These are phyloP conservation scores for Didymella lethalis DNA, from an alignment of 2,329 filamentous ascomycete genomes.

Conservation along the genomic window DNA sequence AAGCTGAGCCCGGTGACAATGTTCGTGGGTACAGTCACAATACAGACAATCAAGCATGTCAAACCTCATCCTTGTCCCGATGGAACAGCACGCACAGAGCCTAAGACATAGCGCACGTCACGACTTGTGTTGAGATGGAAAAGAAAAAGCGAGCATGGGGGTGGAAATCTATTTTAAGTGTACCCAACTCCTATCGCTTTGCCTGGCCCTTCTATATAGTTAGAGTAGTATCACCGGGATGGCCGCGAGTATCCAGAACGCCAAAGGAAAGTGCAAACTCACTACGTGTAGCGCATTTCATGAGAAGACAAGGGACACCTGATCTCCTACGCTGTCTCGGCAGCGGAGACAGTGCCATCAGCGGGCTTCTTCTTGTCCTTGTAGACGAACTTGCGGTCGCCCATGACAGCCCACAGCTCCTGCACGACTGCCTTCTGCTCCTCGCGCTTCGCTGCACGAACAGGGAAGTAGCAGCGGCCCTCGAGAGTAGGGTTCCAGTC, in stretches of 20 bases:
- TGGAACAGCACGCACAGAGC: not conserved
- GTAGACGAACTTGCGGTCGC: constrained; percentile 43
- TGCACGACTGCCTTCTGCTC: constrained; percentile 46
- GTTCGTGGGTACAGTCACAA: not conserved
- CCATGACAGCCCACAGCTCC: constrained; percentile 50
- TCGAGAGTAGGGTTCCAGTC: constrained; percentile 48
- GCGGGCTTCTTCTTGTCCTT: constrained; percentile 13
- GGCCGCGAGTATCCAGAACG: not conserved
- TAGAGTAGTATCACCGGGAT: not conserved
- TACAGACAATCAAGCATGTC: not conserved
- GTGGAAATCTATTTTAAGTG: not conserved
- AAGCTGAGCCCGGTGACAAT: not conserved
- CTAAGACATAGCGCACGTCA: not conserved
- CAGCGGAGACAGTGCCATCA: constrained; percentile 6
- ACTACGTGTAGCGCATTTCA: not conserved
- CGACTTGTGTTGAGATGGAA: not conserved
- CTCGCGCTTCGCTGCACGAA: constrained; percentile 40
- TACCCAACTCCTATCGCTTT: not conserved
- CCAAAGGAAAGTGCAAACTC: not conserved
- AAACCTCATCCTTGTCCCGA: not conserved
- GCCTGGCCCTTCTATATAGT: not conserved
- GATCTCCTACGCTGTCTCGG: not conserved
- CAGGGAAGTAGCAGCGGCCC: constrained; percentile 46
- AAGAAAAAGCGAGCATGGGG: not conserved
- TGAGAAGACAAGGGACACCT: not conserved